Evolutionary conservation across 1,284 basidiomycete genomes (phyloP), one percentile per base, ranked within the genome.

Genomic region (Apiotrichum veenhuisii): DNA sequence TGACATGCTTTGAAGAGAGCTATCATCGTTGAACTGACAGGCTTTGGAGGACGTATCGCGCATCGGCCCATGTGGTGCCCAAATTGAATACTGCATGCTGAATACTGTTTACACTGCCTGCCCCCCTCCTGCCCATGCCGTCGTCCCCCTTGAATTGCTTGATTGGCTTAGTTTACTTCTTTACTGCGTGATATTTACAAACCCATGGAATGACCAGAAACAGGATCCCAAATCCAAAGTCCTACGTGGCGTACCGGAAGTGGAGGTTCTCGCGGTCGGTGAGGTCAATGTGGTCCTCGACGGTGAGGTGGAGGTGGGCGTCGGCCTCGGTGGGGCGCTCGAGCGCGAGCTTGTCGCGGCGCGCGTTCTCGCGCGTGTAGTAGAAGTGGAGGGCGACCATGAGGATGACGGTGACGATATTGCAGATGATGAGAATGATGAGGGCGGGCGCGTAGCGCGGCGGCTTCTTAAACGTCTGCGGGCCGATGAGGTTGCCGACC

Each of bases 241-340:
- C 12, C 18, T 44, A 44, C 43, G 17, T 7, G 15, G 25, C 17
- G 14, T 48, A 48, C 12, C 46, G n/a, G 22, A 48, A 48, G 18
- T 36, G 30, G 5, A 23, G 30, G 34, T 48, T 48, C 46, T 48
- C 46, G 20, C 30, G 30, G 46, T 48, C 46, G n/a, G 46, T 48
- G 34, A 48, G 46, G 69, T 87, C 86, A 71, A 86, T 73, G 43
- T 44, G 43, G 23, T 44, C 43, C 10, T 22, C 43, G 8, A 27
- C 22, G 10, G 43, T 25, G 25, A 14, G 11, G 25, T 44, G 23
- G 10, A 25, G 43, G 25, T 22, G 8, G 25, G 25, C 25, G 43
- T 14, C 25, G 17, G 12, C 22, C n/a, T 30, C 30, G 30, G 30
- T 12, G 30, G n/a, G n/a, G 15, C 7, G 7, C 15, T 38, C 25